Conservation (phyloP, 805 yeast species). For the Yarrowia sp. region DNA sequence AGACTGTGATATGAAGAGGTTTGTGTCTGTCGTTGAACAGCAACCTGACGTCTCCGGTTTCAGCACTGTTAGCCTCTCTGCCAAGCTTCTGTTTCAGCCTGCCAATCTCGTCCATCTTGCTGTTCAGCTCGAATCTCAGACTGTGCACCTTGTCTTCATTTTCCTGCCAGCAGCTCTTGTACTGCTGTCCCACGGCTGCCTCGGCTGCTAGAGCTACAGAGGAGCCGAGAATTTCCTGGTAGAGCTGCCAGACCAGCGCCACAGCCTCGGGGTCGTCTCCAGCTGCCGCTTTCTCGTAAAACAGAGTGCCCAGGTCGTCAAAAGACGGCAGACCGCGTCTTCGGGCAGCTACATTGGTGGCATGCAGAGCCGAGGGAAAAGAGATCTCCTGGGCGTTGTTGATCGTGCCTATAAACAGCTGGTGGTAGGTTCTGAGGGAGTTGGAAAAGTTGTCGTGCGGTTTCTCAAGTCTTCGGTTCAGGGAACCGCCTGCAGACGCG, state of each 20-base stretch:
- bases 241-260: constrained; percentile 26
- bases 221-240: constrained; percentile 19
- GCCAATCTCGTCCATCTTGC: not conserved
- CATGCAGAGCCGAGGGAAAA: constrained; percentile 2
- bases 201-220: constrained; percentile 16
- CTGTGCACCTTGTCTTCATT: constrained; percentile 9
- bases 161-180: constrained; percentile 7
- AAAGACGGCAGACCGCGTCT: not conserved
- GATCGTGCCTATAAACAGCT: constrained; percentile 20
- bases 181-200: constrained; percentile 8
- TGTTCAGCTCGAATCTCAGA: constrained; percentile 1
- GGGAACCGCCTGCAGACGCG: not conserved
- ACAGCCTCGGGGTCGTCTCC: constrained; percentile 17
- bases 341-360: not conserved
- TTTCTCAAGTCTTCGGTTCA: not conserved
- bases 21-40: constrained; percentile 1
- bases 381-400: constrained; percentile 5
- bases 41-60: not conserved
- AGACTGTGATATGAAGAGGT: constrained; percentile 3
- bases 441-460: constrained; percentile 1
- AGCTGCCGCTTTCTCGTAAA: constrained; percentile 10
- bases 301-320: constrained; percentile 13
- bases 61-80: not conserved
- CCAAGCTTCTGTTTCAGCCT: not conserved
- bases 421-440: constrained; percentile 5